Base-by-base conservation (phyloP, 140 eudicot genomes). In the Bidens hawaiensis region DNA sequence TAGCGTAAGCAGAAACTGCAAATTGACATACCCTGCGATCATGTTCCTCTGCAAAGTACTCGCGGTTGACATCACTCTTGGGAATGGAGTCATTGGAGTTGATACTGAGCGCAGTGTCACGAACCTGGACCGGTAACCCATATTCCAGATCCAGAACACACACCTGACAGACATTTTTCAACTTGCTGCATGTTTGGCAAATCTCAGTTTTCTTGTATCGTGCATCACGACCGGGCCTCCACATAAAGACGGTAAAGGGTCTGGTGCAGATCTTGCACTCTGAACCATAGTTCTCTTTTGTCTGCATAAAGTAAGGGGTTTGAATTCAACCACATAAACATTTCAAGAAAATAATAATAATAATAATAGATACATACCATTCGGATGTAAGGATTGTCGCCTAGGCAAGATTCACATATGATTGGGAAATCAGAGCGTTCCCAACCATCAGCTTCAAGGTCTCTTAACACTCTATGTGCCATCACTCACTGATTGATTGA, bases 221-320 rank as follows among this genome's bases (percentile, higher is more conserved):
- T 30, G 97, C 97, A 69, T 89, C 89, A 38, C 90, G 83, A 2
- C 95, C 95, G 0, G 95, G 95, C 60, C 87, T 89, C 97, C 97
- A 89, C 81, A 95, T 84, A 63, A 89, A 89, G 17, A 83, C 97
- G 0, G 97, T 89, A 60, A 83, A 89, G 15, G 97, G 97, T 27
- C 97, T 68, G 6, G 97, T 89, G 71, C 93, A 89, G 54, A 89
- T 89, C 82, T 89, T 89, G 73, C 97, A 89, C 52, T 88, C 96
- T 78, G 86, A 81, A 19, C 77, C 95, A 38, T 78, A 89, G 58
- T 89, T 82, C 74, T 83, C 93, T 72, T 79, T 86, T 52, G 95
- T 81, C 97, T 89, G 87, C 52, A 76, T 28, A 52, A 38, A 25
- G 24, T n/a, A n/a, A n/a, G n/a, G n/a, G n/a, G n/a, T n/a, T n/a